phyloP scores from a whole-genome alignment of 208 protist genomes.

The Trypanosoma scelopori region DNA sequence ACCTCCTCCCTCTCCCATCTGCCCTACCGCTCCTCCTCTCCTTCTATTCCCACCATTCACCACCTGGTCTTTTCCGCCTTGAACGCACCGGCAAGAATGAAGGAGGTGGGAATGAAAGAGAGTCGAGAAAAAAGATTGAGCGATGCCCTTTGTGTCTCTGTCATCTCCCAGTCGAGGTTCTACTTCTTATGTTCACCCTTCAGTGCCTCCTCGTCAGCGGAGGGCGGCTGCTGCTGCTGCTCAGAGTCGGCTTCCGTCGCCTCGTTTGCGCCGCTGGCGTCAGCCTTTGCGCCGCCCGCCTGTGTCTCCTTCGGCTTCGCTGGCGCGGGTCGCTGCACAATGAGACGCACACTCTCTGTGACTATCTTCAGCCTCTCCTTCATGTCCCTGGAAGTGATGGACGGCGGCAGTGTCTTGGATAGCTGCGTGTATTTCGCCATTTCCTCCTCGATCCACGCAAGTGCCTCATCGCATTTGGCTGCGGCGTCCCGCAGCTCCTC shows the following conservation, averaged over 20 bases:
- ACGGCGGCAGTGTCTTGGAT: conserved; percentile 47
- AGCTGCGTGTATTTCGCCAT: conserved; percentile 38
- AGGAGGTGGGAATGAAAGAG: background rate
- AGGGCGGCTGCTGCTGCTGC: background rate
- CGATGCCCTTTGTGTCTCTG: background rate
- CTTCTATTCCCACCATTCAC: too few species aligned
- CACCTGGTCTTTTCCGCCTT: too few species aligned
- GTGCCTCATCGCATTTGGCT: conserved; percentile 51
- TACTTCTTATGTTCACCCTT: conserved; percentile 8
- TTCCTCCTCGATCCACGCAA: conserved; percentile 53
- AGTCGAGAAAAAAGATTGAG: background rate
- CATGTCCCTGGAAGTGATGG: conserved; percentile 36
- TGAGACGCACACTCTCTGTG: conserved; percentile 33
- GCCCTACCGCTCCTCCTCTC: too few species aligned
- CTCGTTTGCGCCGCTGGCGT: conserved; percentile 2
- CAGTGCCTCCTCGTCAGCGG: conserved; percentile 18
- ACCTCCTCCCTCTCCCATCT: too few species aligned
- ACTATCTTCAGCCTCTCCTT: conserved; percentile 44
- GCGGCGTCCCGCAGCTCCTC: conserved; percentile 68
- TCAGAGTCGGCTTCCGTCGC: conserved; percentile 19
- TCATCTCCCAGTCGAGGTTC: conserved; percentile 40
- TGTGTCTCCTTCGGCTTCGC: conserved; percentile 49
- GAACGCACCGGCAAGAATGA: background rate
- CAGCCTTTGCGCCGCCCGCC: conserved; percentile 4
- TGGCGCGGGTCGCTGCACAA: conserved; percentile 56